Evolutionary conservation across 1,139 yeast species (phyloP).

Genomic region (Pichia sp.): DNA sequence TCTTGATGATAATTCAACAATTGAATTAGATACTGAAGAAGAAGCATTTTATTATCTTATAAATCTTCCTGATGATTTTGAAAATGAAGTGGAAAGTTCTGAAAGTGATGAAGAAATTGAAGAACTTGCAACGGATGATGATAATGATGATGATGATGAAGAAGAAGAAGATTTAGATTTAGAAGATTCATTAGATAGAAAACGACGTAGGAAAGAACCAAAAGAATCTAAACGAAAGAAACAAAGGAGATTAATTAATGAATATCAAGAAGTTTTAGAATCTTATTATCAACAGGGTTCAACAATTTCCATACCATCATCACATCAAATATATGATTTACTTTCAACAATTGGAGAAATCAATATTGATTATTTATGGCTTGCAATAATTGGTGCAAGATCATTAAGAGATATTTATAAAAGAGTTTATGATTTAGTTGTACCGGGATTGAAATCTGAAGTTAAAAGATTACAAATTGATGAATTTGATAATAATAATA

Average conservation of each 20-base stretch:
- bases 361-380: slow-evolving; percentile 68
- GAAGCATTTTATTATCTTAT: slow-evolving; percentile 49
- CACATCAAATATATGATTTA: slow-evolving; percentile 75
- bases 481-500: background rate
- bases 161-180: slow-evolving; percentile 31
- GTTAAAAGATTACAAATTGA: slow-evolving; percentile 55
- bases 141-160: slow-evolving; percentile 27
- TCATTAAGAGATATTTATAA: slow-evolving; percentile 74
- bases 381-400: slow-evolving; percentile 82
- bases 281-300: slow-evolving; percentile 80
- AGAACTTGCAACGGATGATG: slow-evolving; percentile 21
- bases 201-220: slow-evolving; percentile 12
- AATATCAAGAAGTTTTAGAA: slow-evolving; percentile 54
- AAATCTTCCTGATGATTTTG: slow-evolving; percentile 32
- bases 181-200: slow-evolving; percentile 29
- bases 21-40: slow-evolving; percentile 45
- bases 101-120: slow-evolving; percentile 29
- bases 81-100: slow-evolving; percentile 32
- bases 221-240: slow-evolving; percentile 38
- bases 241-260: slow-evolving; percentile 27
- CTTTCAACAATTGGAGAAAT: slow-evolving; percentile 78
- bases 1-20: slow-evolving; percentile 82
- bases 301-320: slow-evolving; percentile 64
- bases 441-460: slow-evolving; percentile 76
- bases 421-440: slow-evolving; percentile 64